phyloP scores from a whole-genome alignment of 257 asterid species.

The Ligustrum vulgare region DNA sequence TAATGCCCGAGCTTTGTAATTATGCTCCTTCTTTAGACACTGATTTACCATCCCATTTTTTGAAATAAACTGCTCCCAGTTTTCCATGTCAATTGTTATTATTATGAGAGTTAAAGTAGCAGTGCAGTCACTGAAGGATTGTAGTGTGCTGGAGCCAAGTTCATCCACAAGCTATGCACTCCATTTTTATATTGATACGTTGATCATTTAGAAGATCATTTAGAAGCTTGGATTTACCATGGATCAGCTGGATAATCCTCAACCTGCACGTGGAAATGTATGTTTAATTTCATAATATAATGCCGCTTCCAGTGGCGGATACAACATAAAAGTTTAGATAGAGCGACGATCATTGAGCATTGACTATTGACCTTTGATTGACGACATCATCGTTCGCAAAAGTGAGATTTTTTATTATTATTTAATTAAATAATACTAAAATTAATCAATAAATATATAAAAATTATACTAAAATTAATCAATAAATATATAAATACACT shows the following conservation, averaged over 20 bases:
- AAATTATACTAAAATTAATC: no score
- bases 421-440: no score
- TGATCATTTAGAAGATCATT: background rate
- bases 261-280: slow-evolving; percentile 96
- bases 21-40: background rate
- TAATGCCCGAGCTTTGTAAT: background rate
- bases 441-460: no score
- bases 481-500: no score
- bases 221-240: slow-evolving; percentile 68
- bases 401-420: no score
- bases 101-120: background rate
- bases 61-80: background rate
- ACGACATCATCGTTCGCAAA: no score
- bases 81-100: background rate
- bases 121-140: slow-evolving; percentile 13
- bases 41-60: background rate
- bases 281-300: slow-evolving; percentile 19
- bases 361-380: no score
- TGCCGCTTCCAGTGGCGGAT: no score
- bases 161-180: background rate
- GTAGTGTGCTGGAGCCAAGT: background rate
- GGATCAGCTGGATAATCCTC: slow-evolving; percentile 82
- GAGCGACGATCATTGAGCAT: no score
- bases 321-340: no score
- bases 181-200: background rate